Conservation (phyloP, 2,329 filamentous ascomycete species). For the Trichoderma koningiopsis region DNA sequence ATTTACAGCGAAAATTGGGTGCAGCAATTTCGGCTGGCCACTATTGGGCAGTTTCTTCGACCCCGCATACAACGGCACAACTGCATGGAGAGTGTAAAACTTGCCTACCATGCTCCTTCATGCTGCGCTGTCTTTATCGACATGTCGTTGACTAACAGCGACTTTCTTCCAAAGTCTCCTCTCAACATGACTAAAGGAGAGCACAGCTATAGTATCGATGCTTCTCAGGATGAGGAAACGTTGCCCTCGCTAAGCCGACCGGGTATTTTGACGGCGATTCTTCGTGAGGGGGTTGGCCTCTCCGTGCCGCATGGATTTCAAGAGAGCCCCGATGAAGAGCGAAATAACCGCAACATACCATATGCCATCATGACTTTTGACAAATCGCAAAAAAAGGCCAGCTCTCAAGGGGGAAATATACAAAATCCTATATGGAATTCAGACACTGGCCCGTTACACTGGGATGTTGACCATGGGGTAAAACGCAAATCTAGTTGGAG, state of each 20-base stretch:
- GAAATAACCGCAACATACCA: neutral
- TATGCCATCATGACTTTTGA: neutral
- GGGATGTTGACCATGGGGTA: neutral
- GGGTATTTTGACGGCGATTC: neutral
- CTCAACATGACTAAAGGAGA: neutral
- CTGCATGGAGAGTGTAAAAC: too few species aligned
- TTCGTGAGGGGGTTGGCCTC: neutral
- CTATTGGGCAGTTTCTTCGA: neutral
- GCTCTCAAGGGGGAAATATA: neutral
- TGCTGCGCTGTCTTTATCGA: neutral
- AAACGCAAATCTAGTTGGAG: neutral
- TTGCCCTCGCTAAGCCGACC: neutral
- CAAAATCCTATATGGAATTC: neutral
- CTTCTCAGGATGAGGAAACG: neutral
- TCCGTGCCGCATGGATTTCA: neutral
- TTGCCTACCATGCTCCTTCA: too few species aligned
- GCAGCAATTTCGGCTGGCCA: neutral
- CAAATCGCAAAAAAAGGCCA: neutral
- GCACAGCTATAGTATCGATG: neutral
- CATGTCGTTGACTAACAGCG: neutral
- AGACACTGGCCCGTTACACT: neutral
- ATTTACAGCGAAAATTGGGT: too few species aligned
- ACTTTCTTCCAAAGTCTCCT: neutral
- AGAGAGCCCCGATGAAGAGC: neutral
- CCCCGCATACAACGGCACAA: neutral